Conservation (phyloP, 345 rosid genomes). For the Citrus maxima region DNA sequence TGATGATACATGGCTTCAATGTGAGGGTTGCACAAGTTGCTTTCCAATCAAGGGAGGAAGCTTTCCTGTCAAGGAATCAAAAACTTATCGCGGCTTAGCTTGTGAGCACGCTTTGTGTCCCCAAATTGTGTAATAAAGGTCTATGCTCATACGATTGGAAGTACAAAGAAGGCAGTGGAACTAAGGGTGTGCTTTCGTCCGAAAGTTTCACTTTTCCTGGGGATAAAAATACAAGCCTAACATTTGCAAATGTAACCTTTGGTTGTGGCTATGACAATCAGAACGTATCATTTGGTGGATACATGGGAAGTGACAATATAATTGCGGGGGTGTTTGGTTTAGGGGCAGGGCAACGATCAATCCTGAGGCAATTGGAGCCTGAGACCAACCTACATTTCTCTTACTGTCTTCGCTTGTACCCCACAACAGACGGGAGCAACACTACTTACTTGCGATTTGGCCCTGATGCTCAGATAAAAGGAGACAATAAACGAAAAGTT, state of each 20-base stretch:
- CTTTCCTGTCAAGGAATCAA: background rate
- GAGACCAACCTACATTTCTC: background rate
- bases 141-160: background rate
- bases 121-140: background rate
- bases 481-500: too few species aligned
- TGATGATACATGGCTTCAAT: slow-evolving; percentile 8
- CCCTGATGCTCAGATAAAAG: too few species aligned
- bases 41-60: background rate
- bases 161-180: background rate
- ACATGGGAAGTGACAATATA: background rate
- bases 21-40: slow-evolving; percentile 5
- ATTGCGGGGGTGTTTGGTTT: slow-evolving; percentile 8
- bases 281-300: background rate
- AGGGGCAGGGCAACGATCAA: background rate
- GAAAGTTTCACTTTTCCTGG: background rate
- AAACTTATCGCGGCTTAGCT: background rate
- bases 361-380: background rate
- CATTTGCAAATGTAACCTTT: background rate
- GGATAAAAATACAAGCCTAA: background rate
- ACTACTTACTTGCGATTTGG: too few species aligned
- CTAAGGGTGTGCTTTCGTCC: background rate
- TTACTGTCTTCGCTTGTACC: too few species aligned
- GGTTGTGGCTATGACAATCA: background rate
- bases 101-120: background rate
- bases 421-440: too few species aligned